phyloP scores from a whole-genome alignment of 352 stramenopile genomes.

The Aphanomyces invadans region DNA sequence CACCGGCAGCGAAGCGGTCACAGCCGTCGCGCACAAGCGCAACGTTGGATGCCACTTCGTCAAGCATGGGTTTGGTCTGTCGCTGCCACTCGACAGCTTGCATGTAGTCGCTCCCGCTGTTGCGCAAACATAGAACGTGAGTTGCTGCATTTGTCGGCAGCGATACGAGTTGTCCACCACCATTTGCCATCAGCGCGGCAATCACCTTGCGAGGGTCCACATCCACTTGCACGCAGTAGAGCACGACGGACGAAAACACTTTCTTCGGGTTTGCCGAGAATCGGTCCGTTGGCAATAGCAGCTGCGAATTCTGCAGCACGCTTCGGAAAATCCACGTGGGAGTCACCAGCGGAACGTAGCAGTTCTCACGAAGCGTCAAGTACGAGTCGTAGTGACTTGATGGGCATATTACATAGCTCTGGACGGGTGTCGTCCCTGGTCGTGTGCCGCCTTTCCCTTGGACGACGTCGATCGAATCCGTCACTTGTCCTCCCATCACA shows the following conservation, averaged over 20 bases:
- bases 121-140: slow-evolving; percentile 55
- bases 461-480: neutral
- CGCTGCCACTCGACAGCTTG: slow-evolving; percentile 19
- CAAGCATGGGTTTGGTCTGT: slow-evolving; percentile 3
- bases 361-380: slow-evolving; percentile 40
- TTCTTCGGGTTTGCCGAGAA: slow-evolving; percentile 71
- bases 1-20: neutral
- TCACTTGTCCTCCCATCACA: slow-evolving; percentile 9
- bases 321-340: slow-evolving; percentile 74
- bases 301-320: slow-evolving; percentile 47
- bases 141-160: slow-evolving; percentile 48
- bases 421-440: neutral
- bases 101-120: slow-evolving; percentile 12
- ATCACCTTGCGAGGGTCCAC: slow-evolving; percentile 77
- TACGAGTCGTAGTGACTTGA: slow-evolving; percentile 46
- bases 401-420: slow-evolving; percentile 56
- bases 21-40: neutral
- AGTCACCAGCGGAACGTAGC: slow-evolving; percentile 64
- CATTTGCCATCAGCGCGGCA: slow-evolving; percentile 68
- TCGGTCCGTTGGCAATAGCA: slow-evolving; percentile 48
- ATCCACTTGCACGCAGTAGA: slow-evolving; percentile 60
- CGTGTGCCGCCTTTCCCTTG: neutral
- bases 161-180: slow-evolving; percentile 69
- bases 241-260: slow-evolving; percentile 69
- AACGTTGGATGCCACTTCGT: neutral